Base-by-base conservation (phyloP, 2,329 filamentous ascomycete species). In the Stagonosporopsis tanaceti region DNA sequence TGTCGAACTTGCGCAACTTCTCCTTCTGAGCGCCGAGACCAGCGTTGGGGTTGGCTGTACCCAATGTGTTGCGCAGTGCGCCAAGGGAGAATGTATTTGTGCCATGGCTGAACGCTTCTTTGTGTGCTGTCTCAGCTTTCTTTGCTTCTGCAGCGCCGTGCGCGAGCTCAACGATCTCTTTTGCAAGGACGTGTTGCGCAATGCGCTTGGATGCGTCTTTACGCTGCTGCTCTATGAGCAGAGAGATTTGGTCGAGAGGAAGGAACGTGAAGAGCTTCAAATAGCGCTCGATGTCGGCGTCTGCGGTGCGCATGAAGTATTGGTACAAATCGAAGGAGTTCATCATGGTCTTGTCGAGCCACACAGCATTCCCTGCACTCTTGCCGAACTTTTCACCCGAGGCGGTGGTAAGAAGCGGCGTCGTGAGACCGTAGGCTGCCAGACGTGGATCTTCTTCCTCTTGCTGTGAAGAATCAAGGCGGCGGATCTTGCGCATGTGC, bases 361-460 rank as follows among this genome's bases (percentile, higher is more conserved):
- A 99, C 34, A 99, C 79, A 2, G 94, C 93, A 74, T 98, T 98
- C 25, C 93, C 94, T 2, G 92, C 90, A 61, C 89, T 96, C 80
- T 99, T 99, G 48, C 95, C 95, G 67, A 98, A 93, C 77, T 99
- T 99, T 72, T 87, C 87, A 17, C 95, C 95, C 0, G 90, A 86
- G 1, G 91, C 83, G 50, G 94, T 93, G 0, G 93, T 97, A 35
- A 99, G 81, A 1, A 99, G 85, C 0, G 95, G 95, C 0, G 94
- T 92, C 0, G 95, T 98, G 65, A 99, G 89, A 7, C 95, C 95
- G 60, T 94, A 85, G 0, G 93, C 92, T 24, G 79, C 69, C 20
- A 69, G 65, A 20, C 76, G 65, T 7, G 75, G 76, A 37, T 81
- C 67, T 53, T 81, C 59, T 53, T 68, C 57, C 3, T 48, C 50